phyloP scores from a whole-genome alignment of 2,329 filamentous ascomycete species.

The Fusarium humuli region DNA sequence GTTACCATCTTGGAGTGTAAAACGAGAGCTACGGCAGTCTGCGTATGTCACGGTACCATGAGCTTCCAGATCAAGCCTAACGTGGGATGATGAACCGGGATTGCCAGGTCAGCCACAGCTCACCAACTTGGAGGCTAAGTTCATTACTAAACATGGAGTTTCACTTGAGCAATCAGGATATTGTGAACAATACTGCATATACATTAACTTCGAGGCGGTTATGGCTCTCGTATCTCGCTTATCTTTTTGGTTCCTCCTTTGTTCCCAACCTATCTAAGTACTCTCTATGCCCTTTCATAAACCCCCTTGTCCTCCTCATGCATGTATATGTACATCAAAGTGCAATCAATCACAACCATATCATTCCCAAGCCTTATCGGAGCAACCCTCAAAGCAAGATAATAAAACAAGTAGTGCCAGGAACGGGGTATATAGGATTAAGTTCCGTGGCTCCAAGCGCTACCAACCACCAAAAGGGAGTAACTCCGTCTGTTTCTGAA shows the following conservation, averaged over 20 bases:
- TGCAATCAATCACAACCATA: conserved; percentile 23
- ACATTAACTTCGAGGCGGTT: conserved; percentile 33
- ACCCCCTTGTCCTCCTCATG: conserved; percentile 26
- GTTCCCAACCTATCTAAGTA: neutral
- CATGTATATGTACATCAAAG: conserved; percentile 29
- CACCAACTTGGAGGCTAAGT: neutral
- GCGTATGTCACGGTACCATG: neutral
- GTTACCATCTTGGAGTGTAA: conserved; percentile 1
- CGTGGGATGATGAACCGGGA: conserved; percentile 20
- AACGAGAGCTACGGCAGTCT: conserved; percentile 11
- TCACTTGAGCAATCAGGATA: conserved; percentile 5
- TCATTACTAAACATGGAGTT: conserved; percentile 1
- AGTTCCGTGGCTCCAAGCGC: conserved; percentile 45
- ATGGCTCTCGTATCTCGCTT: conserved; percentile 28
- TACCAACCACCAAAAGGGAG: conserved; percentile 32
- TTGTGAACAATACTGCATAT: conserved; percentile 14
- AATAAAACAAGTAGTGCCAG: conserved; percentile 43
- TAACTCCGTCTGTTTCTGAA: conserved; percentile 41
- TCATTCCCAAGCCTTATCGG: conserved; percentile 26
- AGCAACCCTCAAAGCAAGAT: conserved; percentile 20
- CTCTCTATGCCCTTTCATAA: neutral
- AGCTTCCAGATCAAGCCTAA: neutral
- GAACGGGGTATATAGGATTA: conserved; percentile 47
- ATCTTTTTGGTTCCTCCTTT: conserved; percentile 3
- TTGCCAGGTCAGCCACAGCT: conserved; percentile 15